These are phyloP conservation scores for Solidago caesia DNA, from an alignment of 129 eudicot species.

Conservation along the genomic window DNA sequence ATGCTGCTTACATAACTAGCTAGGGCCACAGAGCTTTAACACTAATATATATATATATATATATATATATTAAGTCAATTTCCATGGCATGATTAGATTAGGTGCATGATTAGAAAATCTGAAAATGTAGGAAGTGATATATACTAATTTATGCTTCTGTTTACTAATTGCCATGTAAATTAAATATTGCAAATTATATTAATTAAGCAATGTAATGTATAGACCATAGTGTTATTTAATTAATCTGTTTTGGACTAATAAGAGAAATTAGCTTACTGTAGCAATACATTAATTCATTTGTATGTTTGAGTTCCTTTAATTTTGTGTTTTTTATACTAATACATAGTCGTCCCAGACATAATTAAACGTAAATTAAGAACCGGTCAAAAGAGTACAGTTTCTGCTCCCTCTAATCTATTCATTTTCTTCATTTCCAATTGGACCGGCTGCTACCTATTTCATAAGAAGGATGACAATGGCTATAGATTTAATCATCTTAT, in stretches of 20 bases:
- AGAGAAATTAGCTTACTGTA: not conserved
- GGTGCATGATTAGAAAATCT: conserved; percentile 1
- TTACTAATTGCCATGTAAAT: not conserved
- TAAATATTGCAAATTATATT: not conserved
- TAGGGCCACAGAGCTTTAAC: conserved; percentile 15
- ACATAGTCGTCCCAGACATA: not conserved
- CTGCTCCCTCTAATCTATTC: conserved; percentile 9
- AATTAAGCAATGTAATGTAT: not conserved
- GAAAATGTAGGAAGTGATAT: not conserved
- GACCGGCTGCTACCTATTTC: conserved; percentile 17
- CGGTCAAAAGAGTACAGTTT: conserved; percentile 2
- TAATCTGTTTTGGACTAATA: not conserved
- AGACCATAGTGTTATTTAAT: not conserved
- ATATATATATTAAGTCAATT: not conserved
- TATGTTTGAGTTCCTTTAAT: not conserved
- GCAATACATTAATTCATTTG: not conserved
- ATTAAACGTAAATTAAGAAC: not conserved
- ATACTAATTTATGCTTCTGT: not conserved
- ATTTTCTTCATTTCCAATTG: conserved; percentile 18
- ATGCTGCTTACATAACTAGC: conserved; percentile 7
- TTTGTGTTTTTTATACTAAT: not conserved
- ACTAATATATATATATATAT: not conserved
- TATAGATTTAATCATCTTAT: conserved; percentile 2
- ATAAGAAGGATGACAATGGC: not conserved
- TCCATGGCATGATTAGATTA: conserved; percentile 1